Evolutionary conservation across 2,329 filamentous ascomycete species (phyloP).

Genomic region (Claviceps arundinis): DNA sequence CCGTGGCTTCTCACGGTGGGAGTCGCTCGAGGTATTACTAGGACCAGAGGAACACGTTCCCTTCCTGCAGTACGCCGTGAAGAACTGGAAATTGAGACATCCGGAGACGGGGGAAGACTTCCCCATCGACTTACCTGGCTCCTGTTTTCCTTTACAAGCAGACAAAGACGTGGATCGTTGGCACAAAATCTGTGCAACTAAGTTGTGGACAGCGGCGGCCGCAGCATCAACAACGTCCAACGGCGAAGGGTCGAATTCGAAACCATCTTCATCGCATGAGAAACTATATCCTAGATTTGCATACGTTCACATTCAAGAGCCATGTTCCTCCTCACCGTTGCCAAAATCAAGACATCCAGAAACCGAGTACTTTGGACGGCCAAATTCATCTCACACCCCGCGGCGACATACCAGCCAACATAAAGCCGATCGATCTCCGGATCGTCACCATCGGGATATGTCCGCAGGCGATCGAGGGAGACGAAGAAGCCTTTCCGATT

Average conservation of each 20-base stretch:
- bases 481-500: constrained; percentile 39
- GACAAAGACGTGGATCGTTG: constrained; percentile 75
- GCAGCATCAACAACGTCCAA: constrained; percentile 19
- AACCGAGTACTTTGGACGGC: constrained; percentile 20
- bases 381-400: constrained; percentile 28
- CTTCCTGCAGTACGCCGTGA: constrained; percentile 69
- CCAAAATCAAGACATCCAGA: constrained; percentile 18
- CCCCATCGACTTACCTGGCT: constrained; percentile 40
- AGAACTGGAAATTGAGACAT: constrained; percentile 62
- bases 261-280: constrained; percentile 15
- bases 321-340: constrained; percentile 15
- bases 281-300: constrained; percentile 23
- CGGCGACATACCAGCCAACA: constrained; percentile 21
- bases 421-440: constrained; percentile 20
- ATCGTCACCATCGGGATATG: constrained; percentile 22
- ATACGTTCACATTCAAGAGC: constrained; percentile 21
- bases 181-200: constrained; percentile 66
- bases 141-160: constrained; percentile 56
- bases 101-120: constrained; percentile 61
- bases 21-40: constrained; percentile 79
- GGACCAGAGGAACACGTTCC: constrained; percentile 78
- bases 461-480: constrained; percentile 28
- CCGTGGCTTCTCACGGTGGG: constrained; percentile 83
- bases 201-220: constrained; percentile 54
- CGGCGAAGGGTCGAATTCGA: constrained; percentile 4